Evolutionary conservation across 1,139 yeast species (phyloP).

Genomic region (Nakaseomyces sp.): DNA sequence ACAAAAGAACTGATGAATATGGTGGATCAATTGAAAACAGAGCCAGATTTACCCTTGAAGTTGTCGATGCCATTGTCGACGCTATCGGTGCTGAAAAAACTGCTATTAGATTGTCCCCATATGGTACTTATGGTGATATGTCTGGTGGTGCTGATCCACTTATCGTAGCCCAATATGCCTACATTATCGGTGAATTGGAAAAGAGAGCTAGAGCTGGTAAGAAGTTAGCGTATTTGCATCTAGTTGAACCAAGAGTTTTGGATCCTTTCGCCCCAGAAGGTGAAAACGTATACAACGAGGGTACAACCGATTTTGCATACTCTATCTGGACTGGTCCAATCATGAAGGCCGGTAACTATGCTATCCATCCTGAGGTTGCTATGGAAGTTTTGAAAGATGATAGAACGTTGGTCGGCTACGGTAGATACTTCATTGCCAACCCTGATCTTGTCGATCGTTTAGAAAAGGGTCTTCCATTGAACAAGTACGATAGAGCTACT

Average conservation of each 20-base stretch:
- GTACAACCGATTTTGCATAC: constrained; percentile 25
- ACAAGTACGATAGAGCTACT: constrained; percentile 19
- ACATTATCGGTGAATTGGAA: constrained; percentile 29
- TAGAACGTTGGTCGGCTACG: constrained; percentile 38
- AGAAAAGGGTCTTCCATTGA: constrained; percentile 29
- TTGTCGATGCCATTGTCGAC: constrained; percentile 29
- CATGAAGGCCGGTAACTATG: constrained; percentile 36
- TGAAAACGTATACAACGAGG: constrained; percentile 9
- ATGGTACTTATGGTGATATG: constrained; percentile 32
- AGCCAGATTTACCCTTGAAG: constrained; percentile 27
- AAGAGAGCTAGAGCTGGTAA: constrained; percentile 29
- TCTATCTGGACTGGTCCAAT: constrained; percentile 35
- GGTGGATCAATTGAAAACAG: constrained; percentile 38
- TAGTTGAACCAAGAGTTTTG: constrained; percentile 38
- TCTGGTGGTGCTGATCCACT: constrained; percentile 30
- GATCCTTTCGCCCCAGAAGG: constrained; percentile 15
- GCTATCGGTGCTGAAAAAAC: constrained; percentile 27
- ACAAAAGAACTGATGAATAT: constrained; percentile 36
- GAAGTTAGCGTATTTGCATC: constrained; percentile 40
- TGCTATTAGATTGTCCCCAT: constrained; percentile 32
- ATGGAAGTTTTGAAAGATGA: constrained; percentile 30
- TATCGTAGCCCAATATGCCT: constrained; percentile 26
- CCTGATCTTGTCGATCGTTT: constrained; percentile 41
- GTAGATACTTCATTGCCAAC: constrained; percentile 41
- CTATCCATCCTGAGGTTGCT: constrained; percentile 18